Percentiles rank a stretch among this genome's conserved stretches.
Evolutionary conservation across 1,284 basidiomycete species (phyloP).

Genomic region (Omphalotus olearius): DNA sequence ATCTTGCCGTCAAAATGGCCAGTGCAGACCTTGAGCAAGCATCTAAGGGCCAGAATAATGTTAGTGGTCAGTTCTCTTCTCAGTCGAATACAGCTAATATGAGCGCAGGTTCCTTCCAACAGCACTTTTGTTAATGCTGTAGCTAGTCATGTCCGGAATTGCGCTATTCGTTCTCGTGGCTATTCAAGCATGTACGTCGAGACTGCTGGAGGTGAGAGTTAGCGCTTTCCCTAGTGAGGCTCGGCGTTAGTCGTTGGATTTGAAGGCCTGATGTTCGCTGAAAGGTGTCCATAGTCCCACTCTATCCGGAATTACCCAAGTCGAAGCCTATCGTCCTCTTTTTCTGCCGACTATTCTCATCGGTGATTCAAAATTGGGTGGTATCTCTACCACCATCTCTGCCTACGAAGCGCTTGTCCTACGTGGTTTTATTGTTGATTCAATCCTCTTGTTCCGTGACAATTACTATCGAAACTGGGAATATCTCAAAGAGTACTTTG

Average conservation of each 20-base stretch:
- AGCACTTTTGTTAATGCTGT: slow-evolving; percentile 68
- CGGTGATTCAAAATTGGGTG: slow-evolving; percentile 87
- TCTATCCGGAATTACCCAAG: slow-evolving; percentile 83
- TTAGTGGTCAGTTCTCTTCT: background rate
- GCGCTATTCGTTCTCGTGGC: slow-evolving; percentile 32
- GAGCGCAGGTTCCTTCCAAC: slow-evolving; percentile 48
- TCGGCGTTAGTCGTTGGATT: background rate
- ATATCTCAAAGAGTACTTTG: slow-evolving; percentile 80
- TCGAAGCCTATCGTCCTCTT: slow-evolving; percentile 79
- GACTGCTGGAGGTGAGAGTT: slow-evolving; percentile 81
- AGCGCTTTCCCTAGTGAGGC: slow-evolving; percentile 6
- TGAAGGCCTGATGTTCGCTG: background rate
- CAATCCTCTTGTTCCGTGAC: slow-evolving; percentile 86
- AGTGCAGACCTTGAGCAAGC: background rate
- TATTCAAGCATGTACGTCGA: slow-evolving; percentile 79
- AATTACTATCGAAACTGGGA: slow-evolving; percentile 84
- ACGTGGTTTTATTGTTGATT: slow-evolving; percentile 88
- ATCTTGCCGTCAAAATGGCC: slow-evolving; percentile 76
- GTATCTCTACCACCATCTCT: slow-evolving; percentile 92
- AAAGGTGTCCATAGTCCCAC: slow-evolving; percentile 92
- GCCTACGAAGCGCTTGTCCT: slow-evolving; percentile 89
- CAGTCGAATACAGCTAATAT: slow-evolving; percentile 1
- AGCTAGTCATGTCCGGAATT: slow-evolving; percentile 54
- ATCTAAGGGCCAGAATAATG: background rate
- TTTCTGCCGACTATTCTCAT: slow-evolving; percentile 87